Evolutionary conservation across 148 eudicot genomes (phyloP).

Genomic region (Vaccinium myrtillus): DNA sequence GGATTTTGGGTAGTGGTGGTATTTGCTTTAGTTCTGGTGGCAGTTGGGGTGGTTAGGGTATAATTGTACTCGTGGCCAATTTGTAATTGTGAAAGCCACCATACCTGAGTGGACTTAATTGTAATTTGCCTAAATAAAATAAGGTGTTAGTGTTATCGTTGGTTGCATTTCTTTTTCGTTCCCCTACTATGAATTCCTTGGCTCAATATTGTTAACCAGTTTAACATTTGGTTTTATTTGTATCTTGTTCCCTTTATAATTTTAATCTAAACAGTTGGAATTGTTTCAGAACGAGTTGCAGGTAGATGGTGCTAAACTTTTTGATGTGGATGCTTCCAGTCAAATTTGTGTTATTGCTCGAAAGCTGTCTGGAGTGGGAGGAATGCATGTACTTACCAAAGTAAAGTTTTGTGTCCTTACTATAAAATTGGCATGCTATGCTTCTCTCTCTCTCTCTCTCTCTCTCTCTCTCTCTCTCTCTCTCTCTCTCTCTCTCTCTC

Average conservation of each 20-base stretch:
- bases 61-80: too few relatives aligned
- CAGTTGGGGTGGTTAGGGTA: neutral
- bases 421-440: neutral
- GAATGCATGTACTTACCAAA: constrained; percentile 59
- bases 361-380: constrained; percentile 64
- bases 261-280: neutral
- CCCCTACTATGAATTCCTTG: neutral
- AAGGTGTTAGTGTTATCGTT: neutral
- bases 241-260: neutral
- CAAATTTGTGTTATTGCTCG: constrained; percentile 54
- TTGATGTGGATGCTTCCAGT: constrained; percentile 67
- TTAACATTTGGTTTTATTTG: neutral
- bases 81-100: neutral
- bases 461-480: neutral
- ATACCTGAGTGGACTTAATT: neutral
- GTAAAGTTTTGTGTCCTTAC: constrained; percentile 29
- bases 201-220: neutral
- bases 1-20: neutral
- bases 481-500: neutral
- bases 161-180: neutral
- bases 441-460: neutral
- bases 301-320: constrained; percentile 67
- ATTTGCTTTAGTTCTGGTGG: neutral
- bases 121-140: neutral
- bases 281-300: constrained; percentile 53